Percentiles rank a stretch among this genome's conserved stretches.
Evolutionary conservation across 257 asterid genomes (phyloP).

Genomic region (Nicotiana tabacum): DNA sequence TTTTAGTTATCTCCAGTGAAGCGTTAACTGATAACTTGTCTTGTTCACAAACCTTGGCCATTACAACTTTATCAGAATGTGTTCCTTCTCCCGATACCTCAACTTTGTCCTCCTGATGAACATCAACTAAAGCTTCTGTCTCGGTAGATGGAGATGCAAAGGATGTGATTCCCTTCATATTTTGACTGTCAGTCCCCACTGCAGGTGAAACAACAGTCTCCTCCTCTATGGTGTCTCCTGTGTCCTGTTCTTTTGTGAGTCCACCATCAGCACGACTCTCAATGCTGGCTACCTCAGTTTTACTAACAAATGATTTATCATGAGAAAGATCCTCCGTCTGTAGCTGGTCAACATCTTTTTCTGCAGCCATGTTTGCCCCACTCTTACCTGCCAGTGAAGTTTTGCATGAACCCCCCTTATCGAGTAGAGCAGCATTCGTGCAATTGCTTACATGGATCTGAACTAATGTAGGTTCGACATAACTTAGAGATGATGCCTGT

Average conservation of each 20-base stretch:
- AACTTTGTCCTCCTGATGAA: not conserved
- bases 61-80: not conserved
- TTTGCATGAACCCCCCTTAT: too few species aligned
- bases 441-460: too few species aligned
- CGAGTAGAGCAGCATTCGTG: too few species aligned
- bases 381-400: not conserved
- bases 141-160: not conserved
- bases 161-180: constrained; percentile 10
- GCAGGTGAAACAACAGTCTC: constrained; percentile 10
- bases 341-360: constrained; percentile 12
- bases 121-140: constrained; percentile 8
- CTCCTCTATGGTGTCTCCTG: constrained; percentile 5
- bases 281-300: constrained; percentile 4
- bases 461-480: too few species aligned
- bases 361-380: not conserved
- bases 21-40: not conserved
- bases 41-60: constrained; percentile 2
- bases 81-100: not conserved
- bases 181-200: constrained; percentile 2
- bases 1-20: constrained; percentile 2
- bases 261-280: not conserved
- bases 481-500: too few species aligned
- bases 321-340: constrained; percentile 1
- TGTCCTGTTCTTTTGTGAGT: not conserved
- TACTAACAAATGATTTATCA: constrained; percentile 14